phyloP scores from a whole-genome alignment of 208 protist genomes.

The Trypanosoma caninum region DNA sequence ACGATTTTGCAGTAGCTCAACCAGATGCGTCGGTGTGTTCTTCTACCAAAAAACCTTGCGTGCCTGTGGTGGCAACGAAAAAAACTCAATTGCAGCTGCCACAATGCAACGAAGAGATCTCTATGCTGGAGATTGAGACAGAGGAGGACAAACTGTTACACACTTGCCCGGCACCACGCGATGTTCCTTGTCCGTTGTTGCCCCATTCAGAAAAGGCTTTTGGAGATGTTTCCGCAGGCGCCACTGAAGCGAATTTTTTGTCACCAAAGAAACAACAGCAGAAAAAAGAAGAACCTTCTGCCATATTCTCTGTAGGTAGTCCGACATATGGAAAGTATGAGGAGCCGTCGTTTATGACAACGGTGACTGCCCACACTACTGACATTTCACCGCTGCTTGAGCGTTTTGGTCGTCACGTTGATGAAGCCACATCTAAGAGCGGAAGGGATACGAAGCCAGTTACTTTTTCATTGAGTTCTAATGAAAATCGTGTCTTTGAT shows the following conservation, averaged over 20 bases:
- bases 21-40: too few relatives aligned
- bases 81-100: background rate
- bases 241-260: too few relatives aligned
- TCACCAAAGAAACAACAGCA: background rate
- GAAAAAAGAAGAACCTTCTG: background rate
- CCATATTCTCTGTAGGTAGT: too few relatives aligned
- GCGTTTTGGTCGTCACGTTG: slow-evolving; percentile 1
- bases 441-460: background rate
- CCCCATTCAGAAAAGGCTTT: too few relatives aligned
- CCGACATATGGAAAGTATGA: too few relatives aligned
- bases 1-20: too few relatives aligned
- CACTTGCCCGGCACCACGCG: too few relatives aligned
- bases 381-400: slow-evolving; percentile 2
- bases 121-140: slow-evolving; percentile 13
- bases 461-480: background rate
- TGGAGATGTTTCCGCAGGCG: background rate
- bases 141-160: slow-evolving; percentile 22
- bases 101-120: background rate
- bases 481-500: background rate
- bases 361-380: slow-evolving; percentile 6
- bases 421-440: background rate
- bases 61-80: too few relatives aligned
- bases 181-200: too few relatives aligned
- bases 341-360: slow-evolving; percentile 4
- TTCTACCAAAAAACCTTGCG: too few relatives aligned